Base-by-base conservation (phyloP, 768 basidiomycete species). In the Xerocomus spinulosus region DNA sequence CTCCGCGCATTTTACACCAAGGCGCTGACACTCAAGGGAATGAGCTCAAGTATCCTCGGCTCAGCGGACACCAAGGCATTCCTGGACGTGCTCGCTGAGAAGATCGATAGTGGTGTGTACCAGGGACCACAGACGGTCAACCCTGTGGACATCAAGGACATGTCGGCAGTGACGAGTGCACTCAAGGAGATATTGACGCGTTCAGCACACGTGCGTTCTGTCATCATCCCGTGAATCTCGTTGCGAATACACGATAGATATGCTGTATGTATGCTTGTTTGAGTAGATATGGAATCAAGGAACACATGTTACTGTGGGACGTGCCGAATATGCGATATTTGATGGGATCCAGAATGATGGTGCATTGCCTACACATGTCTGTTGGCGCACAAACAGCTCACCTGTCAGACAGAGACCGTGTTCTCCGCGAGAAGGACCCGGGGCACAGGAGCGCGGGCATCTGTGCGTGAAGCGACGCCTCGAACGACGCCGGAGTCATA, bases 1-100 rank as follows among this genome's bases (percentile, higher is more conserved):
- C n/a, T 70, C 54, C 67, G 67, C 10, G 52, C 63, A 0, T 61
- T 68, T 34, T 67, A 67, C 35, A 58, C 58, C n/a, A 64, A 64
- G 26, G 53, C 58, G 9, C 21, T 68, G 33, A 63, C 66, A 1
- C 50, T 68, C 47, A 68, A 58, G 42, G 66, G 66, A 1, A 65
- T 68, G 64, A 46, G 37, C 34, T 69, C 66, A 33, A 59, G 58
- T 42, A 55, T 62, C 17, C 46, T 68, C 2, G 20, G 33, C 18
- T 40, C 56, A 7, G 18, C 25, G 2, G 59, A 64, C 21, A 49
- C 67, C 23, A 68, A 68, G 51, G 48, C 30, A 2, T 58, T 68
- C 21, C 23, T 68, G 39, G 68, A 68, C 33, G 6, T 57, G 20
- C 53, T 68, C 15, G 54, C 68, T 9, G 36, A 37, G 1, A 68